These are phyloP conservation scores for Xylariaceae sp. DNA, from an alignment of 2,329 filamentous ascomycete species.

Conservation along the genomic window DNA sequence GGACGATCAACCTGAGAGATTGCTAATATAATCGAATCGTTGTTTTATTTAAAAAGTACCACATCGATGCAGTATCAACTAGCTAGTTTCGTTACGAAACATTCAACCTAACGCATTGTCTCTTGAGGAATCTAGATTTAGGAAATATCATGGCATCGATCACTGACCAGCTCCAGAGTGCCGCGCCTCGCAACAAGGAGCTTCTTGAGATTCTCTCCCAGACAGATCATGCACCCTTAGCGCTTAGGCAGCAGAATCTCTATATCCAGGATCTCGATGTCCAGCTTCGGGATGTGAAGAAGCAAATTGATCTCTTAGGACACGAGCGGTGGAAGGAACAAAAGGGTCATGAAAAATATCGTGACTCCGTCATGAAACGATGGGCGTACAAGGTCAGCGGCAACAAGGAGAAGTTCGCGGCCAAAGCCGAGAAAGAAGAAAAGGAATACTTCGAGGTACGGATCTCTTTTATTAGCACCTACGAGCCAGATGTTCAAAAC, in stretches of 20 bases:
- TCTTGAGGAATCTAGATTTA: neutral
- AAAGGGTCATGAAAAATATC: conserved; percentile 59
- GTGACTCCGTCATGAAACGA: conserved; percentile 58
- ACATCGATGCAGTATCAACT: too few relatives aligned
- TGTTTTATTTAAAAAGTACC: too few relatives aligned
- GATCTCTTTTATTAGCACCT: neutral
- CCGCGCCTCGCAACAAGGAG: conserved; percentile 49
- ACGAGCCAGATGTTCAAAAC: neutral
- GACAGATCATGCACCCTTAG: conserved; percentile 56
- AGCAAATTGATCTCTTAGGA: conserved; percentile 49
- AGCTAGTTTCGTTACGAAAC: neutral
- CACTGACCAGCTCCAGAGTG: conserved; percentile 47
- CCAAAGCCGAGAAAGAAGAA: conserved; percentile 60
- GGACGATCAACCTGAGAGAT: too few relatives aligned
- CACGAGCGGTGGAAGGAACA: conserved; percentile 53
- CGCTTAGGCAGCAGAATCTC: conserved; percentile 52
- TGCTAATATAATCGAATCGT: too few relatives aligned
- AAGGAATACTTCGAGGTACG: conserved; percentile 59
- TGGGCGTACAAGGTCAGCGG: conserved; percentile 59
- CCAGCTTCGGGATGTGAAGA: conserved; percentile 47
- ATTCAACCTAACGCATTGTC: neutral
- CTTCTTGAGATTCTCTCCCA: conserved; percentile 55
- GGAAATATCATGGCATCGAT: conserved; percentile 34
- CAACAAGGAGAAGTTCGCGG: conserved; percentile 55
- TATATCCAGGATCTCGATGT: conserved; percentile 54